These are phyloP conservation scores for Didymella sp. DNA, from an alignment of 2,329 filamentous ascomycete species.

Conservation along the genomic window DNA sequence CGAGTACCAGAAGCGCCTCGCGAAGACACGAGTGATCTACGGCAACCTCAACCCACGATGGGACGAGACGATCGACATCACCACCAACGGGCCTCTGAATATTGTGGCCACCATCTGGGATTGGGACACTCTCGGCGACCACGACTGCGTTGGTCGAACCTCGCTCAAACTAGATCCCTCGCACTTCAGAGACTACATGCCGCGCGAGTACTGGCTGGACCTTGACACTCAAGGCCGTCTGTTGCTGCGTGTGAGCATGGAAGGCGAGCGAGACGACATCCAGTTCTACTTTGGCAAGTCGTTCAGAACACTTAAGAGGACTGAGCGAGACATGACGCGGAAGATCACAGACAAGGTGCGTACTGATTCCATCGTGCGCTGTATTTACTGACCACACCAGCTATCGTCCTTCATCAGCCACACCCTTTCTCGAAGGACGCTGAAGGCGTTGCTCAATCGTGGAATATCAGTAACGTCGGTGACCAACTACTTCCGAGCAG, in stretches of 20 bases:
- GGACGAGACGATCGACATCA: conserved; percentile 97
- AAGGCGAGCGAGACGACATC: conserved; percentile 97
- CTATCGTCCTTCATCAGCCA: conserved; percentile 92
- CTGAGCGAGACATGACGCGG: conserved; percentile 96
- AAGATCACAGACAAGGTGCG: conserved; percentile 94
- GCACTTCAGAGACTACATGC: conserved; percentile 94
- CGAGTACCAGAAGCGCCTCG: conserved; percentile 95
- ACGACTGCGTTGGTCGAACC: conserved; percentile 96
- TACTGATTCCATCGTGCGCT: conserved; percentile 9
- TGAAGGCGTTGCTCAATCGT: conserved; percentile 76
- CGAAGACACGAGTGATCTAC: conserved; percentile 92
- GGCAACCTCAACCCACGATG: conserved; percentile 90
- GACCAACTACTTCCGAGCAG: conserved; percentile 68
- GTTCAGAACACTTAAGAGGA: conserved; percentile 92
- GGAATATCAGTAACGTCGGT: conserved; percentile 76
- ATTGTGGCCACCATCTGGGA: conserved; percentile 98
- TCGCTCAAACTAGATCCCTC: conserved; percentile 97
- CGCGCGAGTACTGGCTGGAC: conserved; percentile 96
- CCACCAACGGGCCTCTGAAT: conserved; percentile 87
- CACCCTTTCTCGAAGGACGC: conserved; percentile 81
- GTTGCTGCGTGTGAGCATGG: conserved; percentile 93
- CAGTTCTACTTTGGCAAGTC: conserved; percentile 98
- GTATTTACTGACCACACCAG: conserved; percentile 54
- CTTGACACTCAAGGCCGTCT: conserved; percentile 93
- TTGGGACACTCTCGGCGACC: conserved; percentile 95